Base-by-base conservation (phyloP, 2,329 filamentous ascomycete genomes). In the Acephala macrosclerotiorum region DNA sequence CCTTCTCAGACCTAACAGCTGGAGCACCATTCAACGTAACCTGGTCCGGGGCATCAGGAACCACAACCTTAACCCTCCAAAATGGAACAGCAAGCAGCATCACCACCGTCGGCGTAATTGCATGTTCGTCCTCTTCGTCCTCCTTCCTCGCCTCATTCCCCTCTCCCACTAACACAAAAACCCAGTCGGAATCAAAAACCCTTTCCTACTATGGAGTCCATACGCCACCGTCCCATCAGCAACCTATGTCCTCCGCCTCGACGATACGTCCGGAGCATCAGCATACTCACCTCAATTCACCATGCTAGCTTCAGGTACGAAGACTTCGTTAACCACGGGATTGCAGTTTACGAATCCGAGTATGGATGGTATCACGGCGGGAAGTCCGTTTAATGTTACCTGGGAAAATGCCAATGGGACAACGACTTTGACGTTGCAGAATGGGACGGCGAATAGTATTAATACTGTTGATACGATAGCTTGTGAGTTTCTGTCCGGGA, bases 21-120 rank as follows among this genome's bases (percentile, higher is more conserved):
- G 59, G 65, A 35, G 58, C 38, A 55, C 58, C 55, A 22, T 60
- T 55, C 55, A 56, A 64, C 56, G 47, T 66, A 11, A 66, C 49
- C 6, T 66, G 64, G 64, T 49, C 47, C 57, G 64, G 64, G 7
- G 60, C 60, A 26, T 49, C 47, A n/a, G 64, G 64, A 25, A 60
- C 60, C 26, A 57, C 57, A 12, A 63, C 55, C 22, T 33, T 66
- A 5, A 66, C 60, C 4, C 29, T 66, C 9, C 56, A 60, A 25
- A 66, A 56, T 57, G 56, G 64, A 18, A 58, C 58, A 9, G 26
- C 33, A 22, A 57, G 18, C 22, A 58, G n/a, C 16, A 9, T 65
- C 16, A 33, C 20, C 12, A 65, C 45, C 11, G 57, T 64, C 16
- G 38, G 47, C 35, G n/a, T 57, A 9, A 38, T 65, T 26, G 49